phyloP scores from a whole-genome alignment of 2,329 filamentous ascomycete species.

The Colletotrichum tanaceti region DNA sequence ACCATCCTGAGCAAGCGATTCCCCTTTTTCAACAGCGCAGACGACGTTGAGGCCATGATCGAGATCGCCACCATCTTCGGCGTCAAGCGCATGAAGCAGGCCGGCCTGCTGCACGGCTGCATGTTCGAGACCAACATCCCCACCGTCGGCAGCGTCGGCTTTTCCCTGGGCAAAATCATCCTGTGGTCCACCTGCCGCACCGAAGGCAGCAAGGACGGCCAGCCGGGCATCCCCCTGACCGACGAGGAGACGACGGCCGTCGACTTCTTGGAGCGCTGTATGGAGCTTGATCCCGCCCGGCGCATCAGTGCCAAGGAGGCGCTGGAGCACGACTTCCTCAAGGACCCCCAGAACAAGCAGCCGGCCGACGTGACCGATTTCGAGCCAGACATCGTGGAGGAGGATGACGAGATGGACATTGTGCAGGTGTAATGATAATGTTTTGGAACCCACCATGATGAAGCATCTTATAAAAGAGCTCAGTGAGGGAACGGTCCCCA shows the following conservation, averaged over 20 bases:
- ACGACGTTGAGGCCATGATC: slow-evolving; percentile 97
- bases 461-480: not conserved
- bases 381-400: slow-evolving; percentile 40
- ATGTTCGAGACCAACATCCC: slow-evolving; percentile 94
- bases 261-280: slow-evolving; percentile 75
- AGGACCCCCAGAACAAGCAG: slow-evolving; percentile 49
- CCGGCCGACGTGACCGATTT: slow-evolving; percentile 31
- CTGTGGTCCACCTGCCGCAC: slow-evolving; percentile 91
- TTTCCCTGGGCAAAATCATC: slow-evolving; percentile 91
- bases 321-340: slow-evolving; percentile 77
- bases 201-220: slow-evolving; percentile 62
- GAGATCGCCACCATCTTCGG: slow-evolving; percentile 98
- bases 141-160: slow-evolving; percentile 86
- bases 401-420: slow-evolving; percentile 68
- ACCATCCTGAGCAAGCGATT: slow-evolving; percentile 93
- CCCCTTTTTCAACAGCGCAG: slow-evolving; percentile 98
- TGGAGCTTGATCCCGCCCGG: slow-evolving; percentile 80
- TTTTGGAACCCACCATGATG: slow-evolving; percentile 9
- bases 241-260: slow-evolving; percentile 79
- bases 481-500: not conserved
- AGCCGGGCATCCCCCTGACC: slow-evolving; percentile 64
- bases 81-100: slow-evolving; percentile 82
- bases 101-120: slow-evolving; percentile 86
- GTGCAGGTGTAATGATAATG: slow-evolving; percentile 43
- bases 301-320: slow-evolving; percentile 82